Evolutionary conservation across 352 stramenopile genomes (phyloP), one percentile per base, ranked within the genome.

Genomic region (Phytophthora uliginosa): DNA sequence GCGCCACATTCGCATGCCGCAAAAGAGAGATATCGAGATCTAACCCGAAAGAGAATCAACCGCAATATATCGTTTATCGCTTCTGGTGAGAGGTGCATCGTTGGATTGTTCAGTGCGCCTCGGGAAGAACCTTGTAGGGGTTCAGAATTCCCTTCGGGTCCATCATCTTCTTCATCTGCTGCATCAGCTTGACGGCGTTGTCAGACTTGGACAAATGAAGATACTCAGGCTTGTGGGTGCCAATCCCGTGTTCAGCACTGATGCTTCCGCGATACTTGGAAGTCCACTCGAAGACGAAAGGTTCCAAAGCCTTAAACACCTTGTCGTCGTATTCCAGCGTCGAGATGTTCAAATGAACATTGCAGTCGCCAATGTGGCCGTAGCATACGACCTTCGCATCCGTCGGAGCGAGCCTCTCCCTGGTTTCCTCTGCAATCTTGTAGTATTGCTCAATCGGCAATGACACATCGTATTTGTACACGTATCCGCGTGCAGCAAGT

Each of bases 81-180:
- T 62, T 64, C 15, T 28, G 12, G 24, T 51, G 13, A 42, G 51
- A 7, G 36, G 36, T 51, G 12, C 24, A 24, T 13, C 7, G 58
- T 36, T 65, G 52, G 38, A 7, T 56, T 31, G 31, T 66, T 69
- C 72, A 71, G 45, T 82, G 50, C 28, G 53, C 63, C 56, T 59
- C 69, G 0, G 83, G 84, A 40, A 98, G 72, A 28, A 98, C 91
- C 78, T 99, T 99, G 77, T 97, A 96, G 42, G 98, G 98, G 79
- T 99, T 99, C 48, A 99, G 80, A 68, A 99, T 99, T 38, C 90
- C 86, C 67, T 97, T 87, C 3, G 97, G 97, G 77, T 99, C 98
- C 84, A 99, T 98, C 73, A 98, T 84, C 8, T 56, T 57, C 81
- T 99, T 99, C 66, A 99, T 89, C 50, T 89, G 71, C 60, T 80